Evolutionary conservation across 1,139 yeast species (phyloP), one percentile per base, ranked within the genome.

Genomic region (Debaryomyces fabryi): DNA sequence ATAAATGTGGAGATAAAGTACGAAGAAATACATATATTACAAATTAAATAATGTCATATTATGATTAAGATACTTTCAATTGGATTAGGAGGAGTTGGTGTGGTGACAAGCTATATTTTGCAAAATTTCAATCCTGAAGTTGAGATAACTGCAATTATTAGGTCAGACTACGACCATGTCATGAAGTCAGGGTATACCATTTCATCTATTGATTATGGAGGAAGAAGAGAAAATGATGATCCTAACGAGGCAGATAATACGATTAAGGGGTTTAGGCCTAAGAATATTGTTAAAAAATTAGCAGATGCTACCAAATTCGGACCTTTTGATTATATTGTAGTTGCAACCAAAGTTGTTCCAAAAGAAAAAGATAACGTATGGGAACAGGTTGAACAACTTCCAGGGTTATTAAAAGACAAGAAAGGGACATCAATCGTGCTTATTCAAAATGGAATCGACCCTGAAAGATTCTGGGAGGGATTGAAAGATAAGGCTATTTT

Each of bases 31-130:
- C 3, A 15, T 3, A 8, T 3, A 8, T 13, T 13, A 25, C 8
- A 20, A 21, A 12, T 3, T 15, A 13, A 25, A 1, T 16, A 6
- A 36, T 16, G 12, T 13, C 21, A 30, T 20, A 40, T 30, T 24
- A 62, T 58, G 53, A 51, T 69, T 4, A 76, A 75, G 45, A 69
- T 82, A 3, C 70, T 84, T 27, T 64, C 82, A n/a, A 73, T 85
- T 32, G 91, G 91, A 9, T 72, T 85, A 55, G 91, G 91, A 8
- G 91, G 74, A 7, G 72, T 70, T 2, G 74, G 75, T 2, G 58
- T 62, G 29, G 56, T 69, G 25, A 67, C 68, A 20, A 63, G 68
- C 23, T 65, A 67, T 42, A 55, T 65, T 3, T 58, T 70, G 15
- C 58, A 58, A 39, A 46, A 45, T 45, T 58, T 57, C 47, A 68